phyloP scores from a whole-genome alignment of 2,329 filamentous ascomycete genomes.

The Penicillium sp. region DNA sequence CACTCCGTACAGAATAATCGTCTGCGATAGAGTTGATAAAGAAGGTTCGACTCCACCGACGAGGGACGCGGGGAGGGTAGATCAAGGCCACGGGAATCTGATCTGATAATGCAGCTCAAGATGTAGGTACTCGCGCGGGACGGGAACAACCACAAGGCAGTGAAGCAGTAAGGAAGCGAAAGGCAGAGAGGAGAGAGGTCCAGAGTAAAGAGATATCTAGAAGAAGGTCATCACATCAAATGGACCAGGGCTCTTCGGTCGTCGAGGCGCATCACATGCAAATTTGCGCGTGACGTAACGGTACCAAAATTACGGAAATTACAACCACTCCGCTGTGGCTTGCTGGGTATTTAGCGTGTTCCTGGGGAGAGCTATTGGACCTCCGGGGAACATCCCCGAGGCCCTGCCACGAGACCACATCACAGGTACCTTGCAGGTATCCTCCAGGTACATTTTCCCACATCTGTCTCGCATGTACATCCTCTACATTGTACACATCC shows the following conservation, averaged over 20 bases:
- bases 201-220: slow-evolving; percentile 10
- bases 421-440: background rate
- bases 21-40: background rate
- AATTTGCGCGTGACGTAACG: slow-evolving; percentile 41
- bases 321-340: slow-evolving; percentile 2
- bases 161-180: background rate
- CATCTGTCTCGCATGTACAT: background rate
- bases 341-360: slow-evolving; percentile 10
- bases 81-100: slow-evolving; percentile 9
- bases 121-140: slow-evolving; percentile 8
- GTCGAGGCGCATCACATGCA: slow-evolving; percentile 36
- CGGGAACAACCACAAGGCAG: background rate
- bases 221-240: slow-evolving; percentile 24
- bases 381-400: slow-evolving; percentile 4
- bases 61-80: slow-evolving; percentile 6
- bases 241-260: slow-evolving; percentile 24
- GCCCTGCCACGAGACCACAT: background rate
- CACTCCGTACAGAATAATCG: background rate
- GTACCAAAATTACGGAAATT: slow-evolving; percentile 29
- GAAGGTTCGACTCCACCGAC: slow-evolving; percentile 8
- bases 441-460: background rate
- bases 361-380: slow-evolving; percentile 11
- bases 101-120: slow-evolving; percentile 13
- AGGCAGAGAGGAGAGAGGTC: background rate
- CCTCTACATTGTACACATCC: background rate